Base-by-base conservation (phyloP, 2,329 filamentous ascomycete species). In the Knufia petricola region DNA sequence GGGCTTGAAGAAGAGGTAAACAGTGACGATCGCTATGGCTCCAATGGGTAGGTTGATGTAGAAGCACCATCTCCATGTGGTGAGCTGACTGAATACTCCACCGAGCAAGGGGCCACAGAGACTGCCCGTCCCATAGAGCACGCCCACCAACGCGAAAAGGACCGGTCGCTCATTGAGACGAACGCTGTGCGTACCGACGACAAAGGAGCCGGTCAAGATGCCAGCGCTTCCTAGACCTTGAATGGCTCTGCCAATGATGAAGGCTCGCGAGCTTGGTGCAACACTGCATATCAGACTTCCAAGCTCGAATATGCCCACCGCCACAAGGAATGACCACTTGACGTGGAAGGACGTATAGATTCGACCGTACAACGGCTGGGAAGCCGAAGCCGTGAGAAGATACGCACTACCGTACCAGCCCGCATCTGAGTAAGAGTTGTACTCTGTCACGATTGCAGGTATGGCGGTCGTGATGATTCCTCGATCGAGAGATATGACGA, bases 161-260 rank as follows among this genome's bases (percentile, higher is more conserved):
- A 63, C 54, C 2, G 68, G 61, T 37, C 66, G 56, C 39, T 63
- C 57, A n/a, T 56, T 37, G 0, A 64, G 60, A 17, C 55, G 63
- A 57, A 51, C 66, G 59, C 21, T 57, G n/a, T 60, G 53, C 7
- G 57, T 56, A 13, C 61, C 42, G 20, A 66, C 58, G 3, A 71
- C 72, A 63, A 70, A 75, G 1, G 64, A 64, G 45, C 76, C 75
- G 8, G 55, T 56, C 3, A 56, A 39, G 13, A 66, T 54, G 12
- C 64, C 64, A 7, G 62, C 60, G 31, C 52, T 58, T 1, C 64
- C 64, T 20, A 62, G 34, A 1, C 64, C 64, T 30, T 59, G 52
- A 26, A 66, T 59, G 7, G 63, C 61, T 8, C 64, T 54, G 3
- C 63, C 64, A 7, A 61, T 40, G 42, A 65, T 63, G 15, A 66